Base-by-base conservation (phyloP, 2,329 filamentous ascomycete species). In the Fusarium sp. region DNA sequence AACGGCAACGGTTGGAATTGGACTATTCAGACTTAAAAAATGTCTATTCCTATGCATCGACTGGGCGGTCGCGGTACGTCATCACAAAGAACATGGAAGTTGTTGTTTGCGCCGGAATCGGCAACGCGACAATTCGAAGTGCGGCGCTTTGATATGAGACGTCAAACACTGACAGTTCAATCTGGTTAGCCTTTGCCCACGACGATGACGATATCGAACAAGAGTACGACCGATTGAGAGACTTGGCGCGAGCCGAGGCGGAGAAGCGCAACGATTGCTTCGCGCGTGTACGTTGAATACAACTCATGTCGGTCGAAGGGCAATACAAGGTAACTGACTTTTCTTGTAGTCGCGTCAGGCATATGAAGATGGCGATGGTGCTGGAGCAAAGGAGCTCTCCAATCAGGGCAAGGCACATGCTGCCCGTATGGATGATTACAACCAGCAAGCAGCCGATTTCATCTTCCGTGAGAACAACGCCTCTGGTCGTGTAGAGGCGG, bases 381-480 rank as follows among this genome's bases (percentile, higher is more conserved):
- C 89, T 23, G 85, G 81, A n/a, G 96, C 96, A 57, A 95, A 98
- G 82, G 85, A 93, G 62, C 88, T 97, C 59, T 95, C 92, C 43
- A 91, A 96, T 78, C 90, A 97, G 83, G 94, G 93, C 79, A 97
- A 98, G 84, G 83, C 86, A 49, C 95, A 98, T 82, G 95, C 92
- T 46, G 89, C 90, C 66, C 89, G 92, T 81, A 96, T 97, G 90
- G 94, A 97, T 75, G 87, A 92, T 68, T 97, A 95, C 85, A 98
- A 98, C 86, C 91, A 89, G 74, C 94, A 97, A 82, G 96, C 96
- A 3, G 94, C 94, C 67, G 94, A 98, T 67, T 97, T 90, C 83
- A 98, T 98, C 81, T 98, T 99, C 86, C 92, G 95, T 44, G 94
- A 96, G 84, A 98, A 98, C 86, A 98, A 98, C 81, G 91, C 93